phyloP scores from a whole-genome alignment of 805 yeast species.

The Sungouiozyma intestinalis region DNA sequence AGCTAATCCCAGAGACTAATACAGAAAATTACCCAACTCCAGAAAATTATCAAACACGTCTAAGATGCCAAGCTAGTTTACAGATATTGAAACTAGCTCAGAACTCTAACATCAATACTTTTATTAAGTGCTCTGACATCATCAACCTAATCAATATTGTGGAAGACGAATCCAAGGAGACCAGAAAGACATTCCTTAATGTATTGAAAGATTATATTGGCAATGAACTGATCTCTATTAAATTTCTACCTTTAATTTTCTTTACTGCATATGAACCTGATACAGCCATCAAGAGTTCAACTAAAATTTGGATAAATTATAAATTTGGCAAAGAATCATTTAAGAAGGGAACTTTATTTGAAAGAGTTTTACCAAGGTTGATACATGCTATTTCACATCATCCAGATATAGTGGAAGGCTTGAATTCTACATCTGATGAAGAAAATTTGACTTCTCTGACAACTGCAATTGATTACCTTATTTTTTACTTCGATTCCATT shows the following conservation, averaged over 20 bases:
- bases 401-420: constrained; percentile 41
- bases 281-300: constrained; percentile 35
- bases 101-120: constrained; percentile 37
- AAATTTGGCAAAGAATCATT: constrained; percentile 31
- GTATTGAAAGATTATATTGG: constrained; percentile 43
- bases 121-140: constrained; percentile 44
- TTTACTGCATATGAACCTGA: constrained; percentile 73
- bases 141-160: constrained; percentile 45
- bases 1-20: constrained; percentile 41
- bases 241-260: constrained; percentile 57
- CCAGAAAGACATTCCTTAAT: constrained; percentile 42
- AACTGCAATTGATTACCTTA: constrained; percentile 49
- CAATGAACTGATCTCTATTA: constrained; percentile 45
- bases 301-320: constrained; percentile 64
- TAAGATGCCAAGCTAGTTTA: constrained; percentile 61
- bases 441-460: constrained; percentile 35
- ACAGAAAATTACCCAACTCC: constrained; percentile 51
- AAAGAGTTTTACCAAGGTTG: constrained; percentile 55
- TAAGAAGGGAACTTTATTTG: constrained; percentile 42
- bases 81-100: constrained; percentile 55
- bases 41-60: constrained; percentile 42
- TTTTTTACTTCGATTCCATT: constrained; percentile 49
- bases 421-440: constrained; percentile 24
- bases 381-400: constrained; percentile 68
- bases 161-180: constrained; percentile 54